Base-by-base conservation (phyloP, 208 protist genomes). In the Acanthamoeba triangularis region DNA sequence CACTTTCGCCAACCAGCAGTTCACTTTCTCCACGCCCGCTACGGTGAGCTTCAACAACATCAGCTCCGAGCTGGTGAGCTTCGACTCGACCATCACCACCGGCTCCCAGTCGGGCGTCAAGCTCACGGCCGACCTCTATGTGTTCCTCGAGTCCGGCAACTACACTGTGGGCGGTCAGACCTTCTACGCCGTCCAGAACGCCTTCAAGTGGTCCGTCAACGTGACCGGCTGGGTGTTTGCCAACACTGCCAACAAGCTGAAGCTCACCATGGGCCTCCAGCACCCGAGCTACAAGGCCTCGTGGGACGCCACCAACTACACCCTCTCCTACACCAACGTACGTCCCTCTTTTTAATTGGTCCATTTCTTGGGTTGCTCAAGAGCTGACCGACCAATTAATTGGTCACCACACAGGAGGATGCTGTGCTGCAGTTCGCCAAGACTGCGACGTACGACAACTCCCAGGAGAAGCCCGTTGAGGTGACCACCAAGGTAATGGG, bases 251-350 rank as follows among this genome's bases (percentile, higher is more conserved):
- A 35, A 78, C 69, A 30, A 78, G 69, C 69, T 78, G 11, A 30
- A 28, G 69, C 69, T 78, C 0, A 44, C 69, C 30, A 8, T 78
- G 6, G 69, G 69, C 11, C 69, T 78, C 69, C 69, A 47, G 69
- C 69, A 78, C 69, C 69, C 69, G n/a, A 78, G 69, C 69, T 44
- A 47, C 69, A 78, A 78, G 69, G 69, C 69, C 69, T 47, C n/a
- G 33, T 78, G 69, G 69, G 37, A 78, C 69, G 69, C 69, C 69
- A 8, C 6, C 11, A 78, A 35, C 33, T 44, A 47, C 69, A 78
- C 69, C 13, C 69, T 78, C 69, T 78, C 69, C 33, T 78, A 78
- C 30, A 10, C 69, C 25, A 25, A 25, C n/a, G 69, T 44, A 78
- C 11, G 30, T 44, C 5, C 30, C 6, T 18, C 23, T 72, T 18